Base-by-base conservation (phyloP, 148 eudicot species). In the Rhododendron henanense region DNA sequence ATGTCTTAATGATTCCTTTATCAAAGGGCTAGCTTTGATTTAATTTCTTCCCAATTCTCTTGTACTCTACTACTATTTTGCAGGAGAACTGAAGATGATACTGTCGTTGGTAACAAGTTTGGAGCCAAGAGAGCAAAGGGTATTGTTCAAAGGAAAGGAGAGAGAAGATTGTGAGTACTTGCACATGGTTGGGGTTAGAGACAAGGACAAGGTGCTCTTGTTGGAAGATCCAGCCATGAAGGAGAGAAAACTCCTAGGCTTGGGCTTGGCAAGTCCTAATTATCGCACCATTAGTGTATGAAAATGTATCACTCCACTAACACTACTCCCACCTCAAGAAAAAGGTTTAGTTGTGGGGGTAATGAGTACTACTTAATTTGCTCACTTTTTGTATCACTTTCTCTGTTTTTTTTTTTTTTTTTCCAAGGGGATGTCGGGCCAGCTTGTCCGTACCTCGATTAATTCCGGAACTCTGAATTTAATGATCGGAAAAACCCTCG, bases 111-210 rank as follows among this genome's bases (percentile, higher is more conserved):
- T 88, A 39, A 93, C 93, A 23, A 87, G 90, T 21, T 86, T 94
- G 84, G 92, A 92, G 63, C 91, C 95, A 87, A 87, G 82, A 83
- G 96, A 92, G 61, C 96, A 94, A 41, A 93, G 96, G 87, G 45
- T 94, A 21, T 80, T 94, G 83, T 94, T 89, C 89, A 94, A 85
- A 85, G 96, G 96, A 67, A 94, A 94, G 79, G 96, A 94, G 63
- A 92, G 95, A 83, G 93, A 92, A 92, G 95, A 94, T 57, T 23
- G 65, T 73, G 95, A 94, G 31, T 79, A 89, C 82, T 74, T 94
- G 48, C 95, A 94, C 90, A 93, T 94, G 95, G 92, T 93, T n/a
- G 96, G 96, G 21, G 93, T 93, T 28, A 86, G 87, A 78, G 95
- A 94, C 90, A 92, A 91, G 57, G 96, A 93, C 87, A 94, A 94